Conservation (phyloP, 2,329 filamentous ascomycete species). For the Fusarium nelsonii region DNA sequence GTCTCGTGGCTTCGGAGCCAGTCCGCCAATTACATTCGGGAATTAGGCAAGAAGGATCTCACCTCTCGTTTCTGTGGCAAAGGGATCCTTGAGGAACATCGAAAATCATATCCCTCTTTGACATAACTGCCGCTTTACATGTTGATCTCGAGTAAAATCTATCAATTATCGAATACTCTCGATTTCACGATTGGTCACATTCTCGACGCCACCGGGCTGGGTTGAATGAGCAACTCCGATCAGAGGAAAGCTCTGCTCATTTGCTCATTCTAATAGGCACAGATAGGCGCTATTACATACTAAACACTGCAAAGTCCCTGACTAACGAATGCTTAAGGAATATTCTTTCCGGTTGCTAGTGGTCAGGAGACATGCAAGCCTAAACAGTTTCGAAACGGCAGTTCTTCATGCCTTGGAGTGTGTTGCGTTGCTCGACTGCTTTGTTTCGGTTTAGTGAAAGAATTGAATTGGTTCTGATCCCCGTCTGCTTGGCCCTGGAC, state of each 20-base stretch:
- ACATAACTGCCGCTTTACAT: not conserved
- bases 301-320: not conserved
- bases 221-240: not conserved
- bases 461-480: not conserved
- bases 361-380: not conserved
- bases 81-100: not conserved
- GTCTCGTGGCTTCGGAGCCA: conserved; percentile 17
- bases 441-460: not conserved
- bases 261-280: not conserved
- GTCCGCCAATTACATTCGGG: conserved; percentile 14
- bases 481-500: not conserved
- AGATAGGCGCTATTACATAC: not conserved
- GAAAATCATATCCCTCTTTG: not conserved
- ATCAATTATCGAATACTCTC: not conserved
- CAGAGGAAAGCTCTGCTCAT: not conserved
- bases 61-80: not conserved
- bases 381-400: not conserved
- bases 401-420: not conserved
- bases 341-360: not conserved
- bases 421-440: not conserved
- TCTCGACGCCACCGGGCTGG: not conserved
- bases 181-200: not conserved
- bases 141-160: not conserved
- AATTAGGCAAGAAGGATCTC: not conserved
- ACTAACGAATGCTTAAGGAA: not conserved